Base-by-base conservation (phyloP, 441 rosid genomes). In the Monsonia emarginata region DNA sequence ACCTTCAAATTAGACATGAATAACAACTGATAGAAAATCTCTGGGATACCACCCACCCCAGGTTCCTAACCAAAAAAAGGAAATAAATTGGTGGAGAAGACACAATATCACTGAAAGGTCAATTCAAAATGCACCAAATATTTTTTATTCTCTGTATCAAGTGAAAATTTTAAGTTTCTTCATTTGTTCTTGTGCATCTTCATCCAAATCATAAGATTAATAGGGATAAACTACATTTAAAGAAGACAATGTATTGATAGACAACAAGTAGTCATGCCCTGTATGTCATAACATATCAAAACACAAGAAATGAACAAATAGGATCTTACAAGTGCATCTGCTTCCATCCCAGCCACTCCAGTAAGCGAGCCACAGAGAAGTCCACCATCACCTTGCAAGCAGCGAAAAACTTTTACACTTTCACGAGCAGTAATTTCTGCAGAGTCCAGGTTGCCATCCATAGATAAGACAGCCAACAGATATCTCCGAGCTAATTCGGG, bases 351-450 rank as follows among this genome's bases (percentile, higher is more conserved):
- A 70, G 86, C 92, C 74, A 95, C 86, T 75, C 99, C 99, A 63
- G 89, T 79, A 65, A 89, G 95, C 36, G 98, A 84, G 73, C 98
- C 99, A 71, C 97, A 91, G 68, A 91, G 90, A 73, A 91, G 76
- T 59, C 99, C 99, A 25, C 99, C 99, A 85, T 95, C 99, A 71
- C 99, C 99, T 80, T 83, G 92, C 76, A 95, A 82, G 84, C 97
- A 91, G 67, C 95, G 88, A 56, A 86, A 89, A 40, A 95, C 90
- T 82, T 82, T 95, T 64, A 83, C 85, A 79, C 96, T 84, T 80
- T 91, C 99, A 79, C 94, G 91, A 63, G 85, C 81, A 72, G 81
- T 81, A 76, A 83, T 79, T 77, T 91, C 99, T 64, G 88, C 77
- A 71, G 97, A 91, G 31, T 95, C 99, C 73, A 86, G 87, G 80